Conservation (phyloP, 768 basidiomycete genomes). For the Suillus variegatus region DNA sequence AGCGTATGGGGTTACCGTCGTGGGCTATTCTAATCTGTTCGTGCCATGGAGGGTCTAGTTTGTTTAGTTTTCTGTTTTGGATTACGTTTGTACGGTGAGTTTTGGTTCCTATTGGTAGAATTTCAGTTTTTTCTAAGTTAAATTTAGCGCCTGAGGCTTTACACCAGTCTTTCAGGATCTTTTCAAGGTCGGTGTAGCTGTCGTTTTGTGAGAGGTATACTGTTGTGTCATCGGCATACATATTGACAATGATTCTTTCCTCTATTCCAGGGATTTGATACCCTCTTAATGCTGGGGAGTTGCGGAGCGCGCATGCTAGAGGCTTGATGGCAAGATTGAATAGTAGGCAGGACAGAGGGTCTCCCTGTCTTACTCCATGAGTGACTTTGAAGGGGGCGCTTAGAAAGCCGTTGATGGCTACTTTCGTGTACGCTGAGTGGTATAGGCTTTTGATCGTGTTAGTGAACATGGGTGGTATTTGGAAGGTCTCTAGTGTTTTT, state of each 20-base stretch:
- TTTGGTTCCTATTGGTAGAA: slow-evolving; percentile 13
- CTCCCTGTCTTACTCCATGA: background rate
- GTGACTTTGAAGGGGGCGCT: background rate
- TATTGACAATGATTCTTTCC: background rate
- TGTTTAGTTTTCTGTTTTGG: background rate
- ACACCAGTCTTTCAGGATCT: slow-evolving; percentile 16
- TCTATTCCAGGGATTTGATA: rapidly evolving
- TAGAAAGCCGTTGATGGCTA: background rate
- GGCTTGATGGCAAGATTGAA: background rate
- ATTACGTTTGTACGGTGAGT: background rate
- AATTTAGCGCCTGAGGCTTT: slow-evolving; percentile 14
- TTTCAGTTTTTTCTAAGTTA: slow-evolving; percentile 24
- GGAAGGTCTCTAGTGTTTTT: slow-evolving; percentile 21
- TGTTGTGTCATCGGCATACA: background rate
- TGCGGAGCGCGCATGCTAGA: slow-evolving; percentile 6
- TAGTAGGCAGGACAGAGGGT: background rate
- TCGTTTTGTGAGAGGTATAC: slow-evolving; percentile 16
- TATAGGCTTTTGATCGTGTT: slow-evolving; percentile 10
- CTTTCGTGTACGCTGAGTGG: background rate
- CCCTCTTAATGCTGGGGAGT: slow-evolving; percentile 19
- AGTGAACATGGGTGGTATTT: slow-evolving; percentile 30
- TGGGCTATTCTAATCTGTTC: slow-evolving; percentile 2
- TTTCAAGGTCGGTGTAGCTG: slow-evolving; percentile 4
- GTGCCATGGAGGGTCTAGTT: background rate
- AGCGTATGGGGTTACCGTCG: background rate